Conservation (phyloP, 129 eudicot species). For the Kitagawia praeruptora region DNA sequence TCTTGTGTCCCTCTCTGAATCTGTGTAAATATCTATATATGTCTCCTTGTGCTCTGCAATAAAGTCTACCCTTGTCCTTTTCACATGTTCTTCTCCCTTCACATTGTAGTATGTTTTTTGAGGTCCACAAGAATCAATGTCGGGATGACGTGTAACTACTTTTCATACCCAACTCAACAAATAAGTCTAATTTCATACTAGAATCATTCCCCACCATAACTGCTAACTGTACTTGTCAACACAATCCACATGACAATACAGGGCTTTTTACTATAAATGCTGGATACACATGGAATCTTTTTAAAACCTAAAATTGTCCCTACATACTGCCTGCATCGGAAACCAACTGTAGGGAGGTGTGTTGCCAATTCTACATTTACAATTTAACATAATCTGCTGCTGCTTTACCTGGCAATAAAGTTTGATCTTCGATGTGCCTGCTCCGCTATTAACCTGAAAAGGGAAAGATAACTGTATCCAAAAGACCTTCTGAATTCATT, state of each 20-base stretch:
- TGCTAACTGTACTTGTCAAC: background rate
- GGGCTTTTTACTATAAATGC: background rate
- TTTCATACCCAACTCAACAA: slow-evolving; percentile 10
- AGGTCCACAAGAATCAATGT: slow-evolving; percentile 30
- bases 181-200: background rate
- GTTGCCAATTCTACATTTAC: background rate
- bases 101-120: background rate
- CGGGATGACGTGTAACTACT: slow-evolving; percentile 28
- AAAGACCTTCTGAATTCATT: background rate
- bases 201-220: slow-evolving; percentile 5
- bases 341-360: background rate
- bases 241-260: background rate
- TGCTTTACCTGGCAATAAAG: background rate
- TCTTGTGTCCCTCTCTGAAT: too few species aligned
- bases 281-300: background rate
- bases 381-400: background rate
- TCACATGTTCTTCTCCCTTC: background rate
- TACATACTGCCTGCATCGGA: background rate
- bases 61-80: slow-evolving; percentile 7
- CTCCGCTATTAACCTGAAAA: background rate
- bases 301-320: background rate
- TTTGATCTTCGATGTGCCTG: background rate
- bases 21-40: too few species aligned
- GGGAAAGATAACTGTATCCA: background rate
- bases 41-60: background rate